A percentile compares a stretch with the other conserved stretches of the same genome.
phyloP scores from a whole-genome alignment of 495 filamentous ascomycete genomes.

The Penicillium odoratum region DNA sequence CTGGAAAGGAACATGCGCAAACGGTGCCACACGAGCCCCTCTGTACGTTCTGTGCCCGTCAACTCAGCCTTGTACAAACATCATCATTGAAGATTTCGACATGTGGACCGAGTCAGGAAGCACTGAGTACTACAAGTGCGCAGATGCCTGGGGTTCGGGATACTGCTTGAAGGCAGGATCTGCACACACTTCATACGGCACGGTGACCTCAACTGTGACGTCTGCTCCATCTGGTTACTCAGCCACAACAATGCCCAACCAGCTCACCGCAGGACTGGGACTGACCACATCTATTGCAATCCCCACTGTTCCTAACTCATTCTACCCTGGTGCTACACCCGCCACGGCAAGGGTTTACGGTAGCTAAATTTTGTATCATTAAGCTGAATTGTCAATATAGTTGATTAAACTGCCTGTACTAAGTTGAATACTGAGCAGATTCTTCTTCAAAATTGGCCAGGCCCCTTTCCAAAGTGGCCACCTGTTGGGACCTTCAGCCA shows the following conservation, averaged over 20 bases:
- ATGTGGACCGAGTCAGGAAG: slow-evolving; percentile 54
- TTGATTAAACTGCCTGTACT: neutral
- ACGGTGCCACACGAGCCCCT: slow-evolving; percentile 46
- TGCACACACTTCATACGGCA: slow-evolving; percentile 20
- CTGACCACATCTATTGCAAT: slow-evolving; percentile 45
- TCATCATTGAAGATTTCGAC: slow-evolving; percentile 45
- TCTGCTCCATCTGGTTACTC: slow-evolving; percentile 39
- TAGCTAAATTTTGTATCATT: neutral
- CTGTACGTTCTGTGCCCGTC: slow-evolving; percentile 44
- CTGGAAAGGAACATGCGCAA: slow-evolving; percentile 52
- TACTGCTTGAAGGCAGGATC: slow-evolving; percentile 35
- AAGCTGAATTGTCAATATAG: neutral
- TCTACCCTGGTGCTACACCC: slow-evolving; percentile 45
- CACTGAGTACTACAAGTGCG: slow-evolving; percentile 40
- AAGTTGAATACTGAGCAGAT: neutral
- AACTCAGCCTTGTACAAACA: slow-evolving; percentile 47
- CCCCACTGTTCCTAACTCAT: slow-evolving; percentile 48
- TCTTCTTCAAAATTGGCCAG: slow-evolving; percentile 20
- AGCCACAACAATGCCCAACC: slow-evolving; percentile 43
- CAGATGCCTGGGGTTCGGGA: slow-evolving; percentile 45
- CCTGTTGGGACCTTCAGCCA: slow-evolving; percentile 24
- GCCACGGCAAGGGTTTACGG: slow-evolving; percentile 16
- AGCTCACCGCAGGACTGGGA: slow-evolving; percentile 39
- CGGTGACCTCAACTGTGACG: slow-evolving; percentile 30
- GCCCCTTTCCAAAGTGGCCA: slow-evolving; percentile 32